Percentiles rank a stretch among this genome's conserved stretches.
Conservation (phyloP, 1,284 basidiomycete species). For the Kalmanozyma brasiliensis region DNA sequence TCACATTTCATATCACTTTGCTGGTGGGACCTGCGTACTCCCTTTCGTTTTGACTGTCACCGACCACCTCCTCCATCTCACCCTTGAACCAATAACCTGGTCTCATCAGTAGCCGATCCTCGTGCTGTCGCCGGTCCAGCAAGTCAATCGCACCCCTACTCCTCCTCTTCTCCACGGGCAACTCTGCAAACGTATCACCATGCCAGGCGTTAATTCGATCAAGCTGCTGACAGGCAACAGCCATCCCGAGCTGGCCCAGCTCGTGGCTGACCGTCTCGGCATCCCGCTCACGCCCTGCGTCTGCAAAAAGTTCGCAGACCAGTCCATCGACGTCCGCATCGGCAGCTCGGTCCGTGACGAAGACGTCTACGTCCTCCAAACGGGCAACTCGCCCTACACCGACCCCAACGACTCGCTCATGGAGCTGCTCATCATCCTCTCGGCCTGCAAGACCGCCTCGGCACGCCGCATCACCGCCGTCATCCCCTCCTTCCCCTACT, state of each 20-base stretch:
- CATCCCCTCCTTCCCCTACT: slow-evolving; percentile 97
- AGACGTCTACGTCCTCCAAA: slow-evolving; percentile 68
- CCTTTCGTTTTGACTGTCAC: slow-evolving; percentile 21
- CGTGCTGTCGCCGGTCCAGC: no score
- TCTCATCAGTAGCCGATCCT: no score
- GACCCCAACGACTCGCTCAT: slow-evolving; percentile 67
- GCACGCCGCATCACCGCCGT: slow-evolving; percentile 97
- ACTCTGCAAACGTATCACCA: slow-evolving; percentile 15
- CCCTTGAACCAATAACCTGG: no score
- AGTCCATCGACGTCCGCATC: slow-evolving; percentile 79
- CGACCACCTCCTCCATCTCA: slow-evolving; percentile 16
- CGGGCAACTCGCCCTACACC: slow-evolving; percentile 61
- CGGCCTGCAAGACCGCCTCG: slow-evolving; percentile 96
- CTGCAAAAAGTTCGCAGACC: slow-evolving; percentile 87
- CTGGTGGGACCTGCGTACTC: background rate
- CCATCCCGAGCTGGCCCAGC: slow-evolving; percentile 94
- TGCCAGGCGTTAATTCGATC: slow-evolving; percentile 74
- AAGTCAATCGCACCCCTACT: no score
- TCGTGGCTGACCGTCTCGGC: slow-evolving; percentile 91
- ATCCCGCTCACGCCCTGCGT: slow-evolving; percentile 88
- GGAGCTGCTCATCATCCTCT: slow-evolving; percentile 85
- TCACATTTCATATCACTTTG: slow-evolving; percentile 12
- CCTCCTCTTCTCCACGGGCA: no score
- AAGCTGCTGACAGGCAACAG: slow-evolving; percentile 94
- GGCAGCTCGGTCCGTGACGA: slow-evolving; percentile 94